Evolutionary conservation across 108 stramenopile genomes (phyloP).

Genomic region (Fragilariopsis cylindrus): DNA sequence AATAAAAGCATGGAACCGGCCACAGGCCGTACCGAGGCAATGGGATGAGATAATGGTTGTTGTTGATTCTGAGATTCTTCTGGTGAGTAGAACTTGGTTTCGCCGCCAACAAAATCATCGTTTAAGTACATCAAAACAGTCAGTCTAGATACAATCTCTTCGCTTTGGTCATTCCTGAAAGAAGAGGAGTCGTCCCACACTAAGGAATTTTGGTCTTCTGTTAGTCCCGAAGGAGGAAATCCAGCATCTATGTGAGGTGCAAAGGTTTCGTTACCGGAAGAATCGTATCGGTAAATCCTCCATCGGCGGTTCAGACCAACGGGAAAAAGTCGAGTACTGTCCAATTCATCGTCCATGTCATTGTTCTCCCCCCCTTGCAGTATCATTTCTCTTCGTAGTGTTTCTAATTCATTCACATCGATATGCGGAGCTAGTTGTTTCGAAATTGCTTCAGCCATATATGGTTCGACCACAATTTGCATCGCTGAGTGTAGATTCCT

Average conservation of each 20-base stretch:
- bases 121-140: slow-evolving; percentile 86
- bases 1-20: slow-evolving; percentile 75
- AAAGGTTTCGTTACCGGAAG: slow-evolving; percentile 61
- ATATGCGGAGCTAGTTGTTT: slow-evolving; percentile 57
- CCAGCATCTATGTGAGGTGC: slow-evolving; percentile 90
- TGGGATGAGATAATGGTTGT: not conserved
- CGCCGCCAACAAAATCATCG: slow-evolving; percentile 84
- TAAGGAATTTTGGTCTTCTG: slow-evolving; percentile 41
- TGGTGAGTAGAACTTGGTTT: slow-evolving; percentile 81
- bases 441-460: slow-evolving; percentile 46
- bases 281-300: slow-evolving; percentile 75
- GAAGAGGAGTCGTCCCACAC: slow-evolving; percentile 47
- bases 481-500: slow-evolving; percentile 82
- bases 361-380: slow-evolving; percentile 9
- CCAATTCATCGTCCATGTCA: slow-evolving; percentile 9
- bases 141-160: slow-evolving; percentile 66
- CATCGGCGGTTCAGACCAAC: slow-evolving; percentile 77
- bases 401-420: slow-evolving; percentile 52
- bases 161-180: not conserved
- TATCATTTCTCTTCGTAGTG: slow-evolving; percentile 21
- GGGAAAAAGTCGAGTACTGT: slow-evolving; percentile 39
- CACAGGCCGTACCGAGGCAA: slow-evolving; percentile 71
- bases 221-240: slow-evolving; percentile 78
- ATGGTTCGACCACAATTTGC: slow-evolving; percentile 69
- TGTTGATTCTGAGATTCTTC: not conserved